Evolutionary conservation across 108 stramenopile species (phyloP).

Genomic region (Cylindrotheca closterium): DNA sequence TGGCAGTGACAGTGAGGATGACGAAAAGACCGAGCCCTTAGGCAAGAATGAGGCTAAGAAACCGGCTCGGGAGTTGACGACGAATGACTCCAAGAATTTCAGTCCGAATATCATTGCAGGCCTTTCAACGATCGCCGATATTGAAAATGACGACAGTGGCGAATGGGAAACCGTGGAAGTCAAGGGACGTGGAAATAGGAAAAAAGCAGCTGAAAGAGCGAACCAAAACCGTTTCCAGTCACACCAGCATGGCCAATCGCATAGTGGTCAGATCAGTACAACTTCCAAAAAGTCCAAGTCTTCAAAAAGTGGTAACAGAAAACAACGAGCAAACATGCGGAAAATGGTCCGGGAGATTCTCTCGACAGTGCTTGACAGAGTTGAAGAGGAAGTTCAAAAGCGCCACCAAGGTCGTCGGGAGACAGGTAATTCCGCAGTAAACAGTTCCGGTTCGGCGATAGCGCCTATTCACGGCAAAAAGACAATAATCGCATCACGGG

Average conservation of each 20-base stretch:
- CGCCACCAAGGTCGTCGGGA: constrained; percentile 7
- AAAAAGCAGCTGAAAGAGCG: constrained; percentile 26
- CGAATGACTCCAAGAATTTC: no score
- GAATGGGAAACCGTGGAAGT: constrained; percentile 75
- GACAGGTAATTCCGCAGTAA: constrained; percentile 1
- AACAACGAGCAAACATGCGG: constrained; percentile 28
- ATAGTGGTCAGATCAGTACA: constrained; percentile 23
- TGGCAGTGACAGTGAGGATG: no score
- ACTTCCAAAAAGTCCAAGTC: constrained; percentile 38
- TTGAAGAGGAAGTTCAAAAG: constrained; percentile 49
- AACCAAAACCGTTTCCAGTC: constrained; percentile 4
- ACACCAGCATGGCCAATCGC: constrained; percentile 8
- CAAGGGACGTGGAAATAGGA: constrained; percentile 37
- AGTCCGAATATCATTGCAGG: no score
- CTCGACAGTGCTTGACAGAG: constrained; percentile 54
- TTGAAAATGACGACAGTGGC: constrained; percentile 49
- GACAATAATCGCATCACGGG: background rate
- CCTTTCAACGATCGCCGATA: no score
- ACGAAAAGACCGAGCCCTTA: no score
- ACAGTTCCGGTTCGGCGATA: constrained; percentile 4
- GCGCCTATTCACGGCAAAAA: background rate
- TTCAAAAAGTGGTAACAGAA: constrained; percentile 14
- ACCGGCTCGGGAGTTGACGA: no score
- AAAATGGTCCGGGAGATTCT: constrained; percentile 63
- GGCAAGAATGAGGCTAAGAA: no score